Conservation (phyloP, 176 grass and related monocot genomes). For the Musa schizocarpa region DNA sequence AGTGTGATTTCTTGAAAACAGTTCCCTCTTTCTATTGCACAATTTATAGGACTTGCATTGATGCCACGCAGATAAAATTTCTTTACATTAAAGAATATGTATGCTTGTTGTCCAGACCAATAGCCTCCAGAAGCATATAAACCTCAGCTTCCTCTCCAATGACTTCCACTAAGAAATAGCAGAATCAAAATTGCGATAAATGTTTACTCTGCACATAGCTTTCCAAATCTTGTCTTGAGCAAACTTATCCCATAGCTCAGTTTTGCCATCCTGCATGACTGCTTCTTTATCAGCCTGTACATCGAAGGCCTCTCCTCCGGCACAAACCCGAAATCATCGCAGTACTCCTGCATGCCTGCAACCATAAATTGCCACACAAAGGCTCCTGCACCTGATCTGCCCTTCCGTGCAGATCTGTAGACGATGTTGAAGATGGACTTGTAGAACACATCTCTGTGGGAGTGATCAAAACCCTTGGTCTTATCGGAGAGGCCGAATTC, state of each 20-base stretch:
- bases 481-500: slow-evolving; percentile 77
- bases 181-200: no score
- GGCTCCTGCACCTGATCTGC: slow-evolving; percentile 56
- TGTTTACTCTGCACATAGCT: slow-evolving; percentile 20
- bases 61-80: no score
- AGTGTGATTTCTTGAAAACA: no score
- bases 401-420: slow-evolving; percentile 40
- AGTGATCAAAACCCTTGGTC: slow-evolving; percentile 41
- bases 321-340: slow-evolving; percentile 64
- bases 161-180: no score
- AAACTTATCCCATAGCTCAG: slow-evolving; percentile 28
- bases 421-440: slow-evolving; percentile 56
- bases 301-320: slow-evolving; percentile 57
- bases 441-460: slow-evolving; percentile 67
- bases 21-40: no score
- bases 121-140: no score
- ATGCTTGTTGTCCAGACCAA: no score
- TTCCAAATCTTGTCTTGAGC: slow-evolving; percentile 27
- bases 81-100: no score
- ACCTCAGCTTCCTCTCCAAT: no score
- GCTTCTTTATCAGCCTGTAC: slow-evolving; percentile 56
- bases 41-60: no score
- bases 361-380: slow-evolving; percentile 79
- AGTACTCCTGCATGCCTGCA: slow-evolving; percentile 63
- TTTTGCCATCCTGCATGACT: slow-evolving; percentile 60